Evolutionary conservation across 768 basidiomycete species (phyloP).

Genomic region (Boletus tylopilopsis): DNA sequence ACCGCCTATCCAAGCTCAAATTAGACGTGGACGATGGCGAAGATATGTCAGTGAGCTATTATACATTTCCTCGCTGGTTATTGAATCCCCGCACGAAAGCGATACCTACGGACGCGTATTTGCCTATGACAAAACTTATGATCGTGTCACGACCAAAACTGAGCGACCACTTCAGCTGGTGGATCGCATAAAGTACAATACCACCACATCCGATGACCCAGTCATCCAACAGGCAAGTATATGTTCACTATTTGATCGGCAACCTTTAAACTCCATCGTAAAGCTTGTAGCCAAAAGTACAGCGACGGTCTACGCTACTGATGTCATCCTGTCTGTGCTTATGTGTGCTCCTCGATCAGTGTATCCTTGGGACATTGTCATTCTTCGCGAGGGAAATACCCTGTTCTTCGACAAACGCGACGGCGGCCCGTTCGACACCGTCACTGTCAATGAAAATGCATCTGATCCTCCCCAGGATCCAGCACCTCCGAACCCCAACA

Average conservation of each 20-base stretch:
- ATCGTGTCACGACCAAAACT: slow-evolving; percentile 91
- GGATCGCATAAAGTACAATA: slow-evolving; percentile 95
- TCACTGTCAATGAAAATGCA: slow-evolving; percentile 99
- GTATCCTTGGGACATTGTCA: slow-evolving; percentile 98
- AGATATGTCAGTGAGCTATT: slow-evolving; percentile 61
- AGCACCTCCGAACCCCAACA: slow-evolving; percentile 71
- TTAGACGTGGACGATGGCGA: slow-evolving; percentile 94
- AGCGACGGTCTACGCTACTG: slow-evolving; percentile 90
- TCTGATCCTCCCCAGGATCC: slow-evolving; percentile 89
- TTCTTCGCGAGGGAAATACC: slow-evolving; percentile 88
- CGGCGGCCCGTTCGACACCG: slow-evolving; percentile 94
- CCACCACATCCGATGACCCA: slow-evolving; percentile 97
- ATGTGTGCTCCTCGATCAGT: slow-evolving; percentile 96
- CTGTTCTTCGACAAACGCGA: slow-evolving; percentile 97
- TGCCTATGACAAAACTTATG: slow-evolving; percentile 91
- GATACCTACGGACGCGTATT: slow-evolving; percentile 87
- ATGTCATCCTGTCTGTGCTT: slow-evolving; percentile 89
- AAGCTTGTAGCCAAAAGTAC: slow-evolving; percentile 78
- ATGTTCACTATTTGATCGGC: slow-evolving; percentile 11
- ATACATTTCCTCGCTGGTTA: background rate
- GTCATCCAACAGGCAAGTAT: slow-evolving; percentile 94
- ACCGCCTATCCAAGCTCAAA: slow-evolving; percentile 83
- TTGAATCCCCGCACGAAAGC: slow-evolving; percentile 37
- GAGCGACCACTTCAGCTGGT: slow-evolving; percentile 88
- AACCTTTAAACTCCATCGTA: slow-evolving; percentile 4